phyloP scores from a whole-genome alignment of 306 rosid genomes.

The Hippophae rhamnoides region DNA sequence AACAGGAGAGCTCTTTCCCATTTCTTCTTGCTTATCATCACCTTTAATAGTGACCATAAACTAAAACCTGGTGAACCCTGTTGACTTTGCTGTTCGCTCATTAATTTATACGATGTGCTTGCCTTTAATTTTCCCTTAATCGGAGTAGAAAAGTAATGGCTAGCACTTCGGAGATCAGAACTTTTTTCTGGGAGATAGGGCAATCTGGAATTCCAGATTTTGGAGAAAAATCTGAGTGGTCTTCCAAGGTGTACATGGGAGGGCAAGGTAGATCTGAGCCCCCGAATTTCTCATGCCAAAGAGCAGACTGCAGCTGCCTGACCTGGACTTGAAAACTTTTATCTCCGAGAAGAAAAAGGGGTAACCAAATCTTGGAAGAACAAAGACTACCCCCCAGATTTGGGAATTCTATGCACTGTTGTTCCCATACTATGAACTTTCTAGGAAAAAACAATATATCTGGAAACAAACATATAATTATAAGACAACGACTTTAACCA shows the following conservation, averaged over 20 bases:
- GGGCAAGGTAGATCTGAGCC: constrained; percentile 90
- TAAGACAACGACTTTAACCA: too few relatives aligned
- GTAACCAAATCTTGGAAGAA: constrained; percentile 90
- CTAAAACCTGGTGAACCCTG: constrained; percentile 50
- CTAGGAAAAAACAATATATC: constrained; percentile 6
- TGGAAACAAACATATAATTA: constrained; percentile 18
- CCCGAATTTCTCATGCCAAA: constrained; percentile 68
- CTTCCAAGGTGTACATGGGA: constrained; percentile 84
- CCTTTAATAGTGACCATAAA: constrained; percentile 81
- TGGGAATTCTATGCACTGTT: constrained; percentile 62
- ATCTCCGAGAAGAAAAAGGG: constrained; percentile 66
- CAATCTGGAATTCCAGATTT: constrained; percentile 79
- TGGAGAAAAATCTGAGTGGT: constrained; percentile 80
- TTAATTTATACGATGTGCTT: constrained; percentile 63
- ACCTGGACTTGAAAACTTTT: constrained; percentile 69
- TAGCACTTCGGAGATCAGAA: constrained; percentile 49
- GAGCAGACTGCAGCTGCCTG: constrained; percentile 80
- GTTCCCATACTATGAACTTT: constrained; percentile 39
- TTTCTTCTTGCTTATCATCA: constrained; percentile 66
- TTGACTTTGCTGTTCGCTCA: constrained; percentile 55
- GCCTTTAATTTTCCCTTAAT: constrained; percentile 53
- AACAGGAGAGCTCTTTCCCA: constrained; percentile 78
- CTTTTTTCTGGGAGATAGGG: constrained; percentile 75
- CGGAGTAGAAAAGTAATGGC: constrained; percentile 51
- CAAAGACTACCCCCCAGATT: constrained; percentile 64